A percentile compares a stretch with the other conserved stretches of the same genome.
Evolutionary conservation across 108 stramenopile genomes (phyloP).

Genomic region (Skeletonema tropicum): DNA sequence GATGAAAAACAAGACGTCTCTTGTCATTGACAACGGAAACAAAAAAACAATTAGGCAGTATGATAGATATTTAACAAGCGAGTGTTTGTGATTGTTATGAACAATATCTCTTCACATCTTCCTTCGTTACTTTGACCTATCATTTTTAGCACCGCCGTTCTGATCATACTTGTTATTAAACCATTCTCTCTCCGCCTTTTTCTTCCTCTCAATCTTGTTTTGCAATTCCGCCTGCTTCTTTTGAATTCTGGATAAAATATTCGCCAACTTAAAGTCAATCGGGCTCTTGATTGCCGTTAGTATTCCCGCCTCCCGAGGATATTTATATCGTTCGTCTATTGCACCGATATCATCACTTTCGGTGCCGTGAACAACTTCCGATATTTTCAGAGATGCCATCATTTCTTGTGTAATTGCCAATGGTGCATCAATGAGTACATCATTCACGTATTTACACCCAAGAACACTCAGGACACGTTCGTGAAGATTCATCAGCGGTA

Average conservation of each 20-base stretch:
- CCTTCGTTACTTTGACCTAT: not conserved
- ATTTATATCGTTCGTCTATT: conserved; percentile 58
- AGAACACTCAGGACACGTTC: conserved; percentile 95
- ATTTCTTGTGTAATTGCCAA: conserved; percentile 90
- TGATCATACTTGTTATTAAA: conserved; percentile 73
- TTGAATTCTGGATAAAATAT: conserved; percentile 73
- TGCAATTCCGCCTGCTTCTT: conserved; percentile 78
- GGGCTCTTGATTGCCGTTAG: conserved; percentile 58
- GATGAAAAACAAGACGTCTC: too few relatives aligned
- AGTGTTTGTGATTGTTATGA: too few relatives aligned
- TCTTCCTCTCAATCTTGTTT: conserved; percentile 80
- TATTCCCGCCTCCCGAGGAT: conserved; percentile 66
- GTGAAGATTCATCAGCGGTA: conserved; percentile 95
- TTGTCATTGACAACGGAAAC: too few relatives aligned
- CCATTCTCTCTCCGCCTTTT: conserved; percentile 75
- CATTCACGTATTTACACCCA: conserved; percentile 92
- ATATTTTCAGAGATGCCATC: conserved; percentile 82
- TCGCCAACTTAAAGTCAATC: conserved; percentile 63
- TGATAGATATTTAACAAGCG: too few relatives aligned
- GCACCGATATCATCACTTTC: conserved; percentile 50
- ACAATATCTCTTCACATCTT: too few relatives aligned
- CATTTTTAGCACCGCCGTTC: conserved; percentile 7
- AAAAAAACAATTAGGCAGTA: too few relatives aligned
- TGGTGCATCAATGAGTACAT: conserved; percentile 98
- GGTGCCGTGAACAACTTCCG: conserved; percentile 73